Base-by-base conservation (phyloP, 1,284 basidiomycete genomes). In the Apiotrichum sp. region DNA sequence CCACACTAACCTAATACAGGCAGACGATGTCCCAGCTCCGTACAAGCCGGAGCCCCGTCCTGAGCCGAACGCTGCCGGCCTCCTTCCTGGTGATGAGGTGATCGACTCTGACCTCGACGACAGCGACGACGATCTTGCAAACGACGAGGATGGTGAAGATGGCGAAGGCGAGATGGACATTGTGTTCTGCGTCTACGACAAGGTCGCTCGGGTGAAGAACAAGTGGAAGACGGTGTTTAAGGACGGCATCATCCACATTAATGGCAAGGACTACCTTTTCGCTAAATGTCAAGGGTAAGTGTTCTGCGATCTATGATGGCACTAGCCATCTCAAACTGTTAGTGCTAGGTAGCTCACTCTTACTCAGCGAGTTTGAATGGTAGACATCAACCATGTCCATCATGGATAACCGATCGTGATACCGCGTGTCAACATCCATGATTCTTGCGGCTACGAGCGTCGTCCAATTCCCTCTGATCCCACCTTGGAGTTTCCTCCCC, bases 211-310 rank as follows among this genome's bases (percentile, higher is more conserved):
- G 22, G 93, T 98, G 34, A 98, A 98, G 79, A 98, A 98, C 81
- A 99, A 98, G 80, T 99, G 96, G 96, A 98, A 98, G 81, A 96
- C 93, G 59, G 87, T 93, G n/a, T 83, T 99, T 59, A 96, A 96
- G 78, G 96, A 98, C 68, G 96, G 96, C 13, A 92, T 98, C 84
- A 91, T 98, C 56, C 91, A 93, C 68, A 85, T 98, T 64, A 95
- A 97, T 65, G 93, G 95, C 32, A 88, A 88, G 66, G 96, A 99
- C 71, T 99, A 98, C 77, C 82, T 98, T 33, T 99, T 99, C 73
- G 84, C 89, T 57, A 96, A 97, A 75, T 98, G 95, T 78, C 93
- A 67, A 43, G 75, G 75, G 75, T 74, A 56, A 67, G 75, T 70
- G 22, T 22, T 22, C 22, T 22, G 22, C 22, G 22, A 22, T 22